Conservation (phyloP, 345 rosid genomes). For the Excoecaria cochinchinensis region DNA sequence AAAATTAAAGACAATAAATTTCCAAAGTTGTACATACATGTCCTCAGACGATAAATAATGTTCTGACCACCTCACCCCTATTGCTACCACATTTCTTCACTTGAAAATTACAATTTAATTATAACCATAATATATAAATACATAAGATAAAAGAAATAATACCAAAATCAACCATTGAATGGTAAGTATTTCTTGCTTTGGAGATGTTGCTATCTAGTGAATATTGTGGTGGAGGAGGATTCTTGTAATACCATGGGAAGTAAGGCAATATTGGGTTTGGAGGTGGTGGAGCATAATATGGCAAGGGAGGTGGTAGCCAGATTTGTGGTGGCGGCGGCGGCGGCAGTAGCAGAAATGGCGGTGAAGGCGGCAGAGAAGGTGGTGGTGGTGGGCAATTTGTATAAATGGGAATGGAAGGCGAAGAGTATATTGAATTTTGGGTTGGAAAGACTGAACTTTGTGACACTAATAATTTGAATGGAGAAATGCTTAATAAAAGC, state of each 20-base stretch:
- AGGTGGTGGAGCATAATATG: constrained; percentile 43
- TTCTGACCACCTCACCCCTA: too few relatives aligned
- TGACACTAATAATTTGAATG: constrained; percentile 9
- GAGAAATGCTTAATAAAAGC: constrained; percentile 5
- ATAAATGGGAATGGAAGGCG: constrained; percentile 26
- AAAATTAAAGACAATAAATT: too few relatives aligned
- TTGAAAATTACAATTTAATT: too few relatives aligned
- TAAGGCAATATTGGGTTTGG: constrained; percentile 51
- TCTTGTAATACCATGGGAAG: constrained; percentile 55
- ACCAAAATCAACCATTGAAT: background rate
- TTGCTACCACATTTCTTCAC: too few relatives aligned
- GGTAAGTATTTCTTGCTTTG: background rate
- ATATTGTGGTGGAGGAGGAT: constrained; percentile 45
- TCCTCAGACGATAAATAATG: too few relatives aligned
- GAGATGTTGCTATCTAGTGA: constrained; percentile 11
- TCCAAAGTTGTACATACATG: too few relatives aligned
- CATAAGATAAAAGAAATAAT: background rate
- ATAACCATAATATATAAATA: too few relatives aligned
- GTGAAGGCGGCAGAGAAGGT: constrained; percentile 17
- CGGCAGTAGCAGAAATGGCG: too few relatives aligned
- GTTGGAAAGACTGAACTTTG: constrained; percentile 36
- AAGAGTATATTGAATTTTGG: background rate
- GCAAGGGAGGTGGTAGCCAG: constrained; percentile 6
- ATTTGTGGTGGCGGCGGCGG: constrained; percentile 3
- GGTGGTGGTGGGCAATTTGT: constrained; percentile 37